These are phyloP conservation scores for Phoma sp. DNA, from an alignment of 2,329 filamentous ascomycete species.

Conservation along the genomic window DNA sequence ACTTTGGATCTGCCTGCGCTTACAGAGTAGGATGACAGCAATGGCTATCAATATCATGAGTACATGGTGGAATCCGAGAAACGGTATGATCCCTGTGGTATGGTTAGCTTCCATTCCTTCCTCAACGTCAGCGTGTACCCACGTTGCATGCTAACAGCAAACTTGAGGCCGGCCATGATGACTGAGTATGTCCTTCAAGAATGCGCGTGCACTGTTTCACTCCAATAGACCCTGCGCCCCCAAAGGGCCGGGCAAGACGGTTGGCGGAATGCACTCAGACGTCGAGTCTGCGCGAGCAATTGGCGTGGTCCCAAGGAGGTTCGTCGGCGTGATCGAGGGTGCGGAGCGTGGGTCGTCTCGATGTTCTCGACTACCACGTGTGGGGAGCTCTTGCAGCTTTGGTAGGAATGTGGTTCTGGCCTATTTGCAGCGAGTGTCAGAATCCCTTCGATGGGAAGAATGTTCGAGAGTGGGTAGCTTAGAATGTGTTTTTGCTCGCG, in stretches of 20 bases:
- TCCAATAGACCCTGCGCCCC: constrained; percentile 48
- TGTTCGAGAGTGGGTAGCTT: constrained; percentile 40
- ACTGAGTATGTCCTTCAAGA: constrained; percentile 32
- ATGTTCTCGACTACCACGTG: constrained; percentile 24
- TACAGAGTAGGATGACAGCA: constrained; percentile 93
- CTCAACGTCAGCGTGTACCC: constrained; percentile 24
- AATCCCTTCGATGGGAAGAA: constrained; percentile 33
- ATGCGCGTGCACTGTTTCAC: constrained; percentile 29
- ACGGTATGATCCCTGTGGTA: constrained; percentile 61
- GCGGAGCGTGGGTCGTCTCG: constrained; percentile 27
- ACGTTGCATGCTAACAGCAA: constrained; percentile 60
- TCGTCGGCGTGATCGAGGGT: constrained; percentile 19
- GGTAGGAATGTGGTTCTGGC: constrained; percentile 37
- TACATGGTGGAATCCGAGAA: constrained; percentile 78
- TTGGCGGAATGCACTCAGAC: constrained; percentile 44
- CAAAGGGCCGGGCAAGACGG: constrained; percentile 48
- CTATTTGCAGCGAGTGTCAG: constrained; percentile 43
- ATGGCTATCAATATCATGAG: constrained; percentile 97
- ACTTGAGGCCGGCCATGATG: constrained; percentile 57
- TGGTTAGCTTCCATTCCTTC: constrained; percentile 33
- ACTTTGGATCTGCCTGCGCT: constrained; percentile 50
- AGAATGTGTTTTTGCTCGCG: constrained; percentile 38
- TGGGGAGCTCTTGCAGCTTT: constrained; percentile 36
- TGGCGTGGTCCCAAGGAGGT: constrained; percentile 29
- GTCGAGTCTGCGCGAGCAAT: constrained; percentile 27